Evolutionary conservation across 2,329 filamentous ascomycete species (phyloP).

Genomic region (Alternaria consortialis): DNA sequence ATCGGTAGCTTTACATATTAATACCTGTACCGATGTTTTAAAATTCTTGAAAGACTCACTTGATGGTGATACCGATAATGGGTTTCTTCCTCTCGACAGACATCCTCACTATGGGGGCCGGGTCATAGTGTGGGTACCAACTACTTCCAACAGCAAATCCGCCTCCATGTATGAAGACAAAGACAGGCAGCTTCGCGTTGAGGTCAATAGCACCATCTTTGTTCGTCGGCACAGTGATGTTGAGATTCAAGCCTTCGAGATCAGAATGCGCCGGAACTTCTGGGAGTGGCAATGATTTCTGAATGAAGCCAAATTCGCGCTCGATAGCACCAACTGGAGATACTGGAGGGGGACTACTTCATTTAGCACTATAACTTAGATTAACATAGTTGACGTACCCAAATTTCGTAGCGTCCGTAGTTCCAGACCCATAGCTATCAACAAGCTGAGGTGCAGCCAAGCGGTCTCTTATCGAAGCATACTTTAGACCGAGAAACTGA

Average conservation of each 20-base stretch:
- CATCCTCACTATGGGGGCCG: slow-evolving; percentile 56
- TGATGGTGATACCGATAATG: slow-evolving; percentile 55
- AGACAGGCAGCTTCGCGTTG: slow-evolving; percentile 57
- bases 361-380: not conserved
- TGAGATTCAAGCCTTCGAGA: slow-evolving; percentile 61
- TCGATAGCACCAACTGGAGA: slow-evolving; percentile 55
- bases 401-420: slow-evolving; percentile 47
- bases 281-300: slow-evolving; percentile 55
- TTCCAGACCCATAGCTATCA: slow-evolving; percentile 30
- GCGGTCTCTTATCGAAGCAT: slow-evolving; percentile 50
- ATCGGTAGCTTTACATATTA: slow-evolving; percentile 36
- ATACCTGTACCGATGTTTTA: slow-evolving; percentile 22
- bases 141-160: slow-evolving; percentile 61
- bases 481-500: slow-evolving; percentile 52
- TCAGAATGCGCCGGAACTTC: slow-evolving; percentile 55
- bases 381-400: slow-evolving; percentile 37
- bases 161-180: slow-evolving; percentile 64
- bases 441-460: slow-evolving; percentile 47
- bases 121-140: slow-evolving; percentile 63
- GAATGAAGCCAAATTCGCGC: slow-evolving; percentile 59
- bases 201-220: slow-evolving; percentile 30
- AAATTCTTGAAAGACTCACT: slow-evolving; percentile 54
- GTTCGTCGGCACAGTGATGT: slow-evolving; percentile 57
- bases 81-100: slow-evolving; percentile 56
- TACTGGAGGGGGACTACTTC: slow-evolving; percentile 45